These are phyloP conservation scores for Groenewaldozyma auringiensis DNA, from an alignment of 1,139 yeast genomes.

Conservation along the genomic window DNA sequence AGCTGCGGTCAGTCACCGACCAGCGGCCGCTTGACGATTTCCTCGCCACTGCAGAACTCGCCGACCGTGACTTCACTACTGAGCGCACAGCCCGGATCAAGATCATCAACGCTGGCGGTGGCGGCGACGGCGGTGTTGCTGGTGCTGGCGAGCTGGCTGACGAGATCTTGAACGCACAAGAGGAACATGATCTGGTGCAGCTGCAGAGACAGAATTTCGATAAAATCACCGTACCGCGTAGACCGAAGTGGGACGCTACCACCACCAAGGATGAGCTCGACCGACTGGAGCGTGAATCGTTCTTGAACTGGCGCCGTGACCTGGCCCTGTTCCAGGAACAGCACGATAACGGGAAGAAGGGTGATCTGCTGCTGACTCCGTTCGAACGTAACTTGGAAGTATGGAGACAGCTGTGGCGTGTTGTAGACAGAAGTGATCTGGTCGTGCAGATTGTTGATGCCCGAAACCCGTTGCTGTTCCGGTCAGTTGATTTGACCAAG, in stretches of 20 bases:
- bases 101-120: constrained; percentile 44
- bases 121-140: constrained; percentile 22
- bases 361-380: constrained; percentile 83
- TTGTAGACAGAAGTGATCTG: constrained; percentile 88
- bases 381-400: constrained; percentile 96
- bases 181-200: constrained; percentile 49
- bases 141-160: constrained; percentile 40
- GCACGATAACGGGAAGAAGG: constrained; percentile 17
- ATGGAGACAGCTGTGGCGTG: constrained; percentile 99
- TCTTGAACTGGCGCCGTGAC: constrained; percentile 87
- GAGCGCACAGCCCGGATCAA: constrained; percentile 78
- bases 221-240: constrained; percentile 84
- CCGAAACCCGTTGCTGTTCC: constrained; percentile 81
- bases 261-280: constrained; percentile 76
- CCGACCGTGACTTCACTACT: constrained; percentile 94
- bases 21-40: constrained; percentile 93
- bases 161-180: constrained; percentile 56
- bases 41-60: constrained; percentile 87
- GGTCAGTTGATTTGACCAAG: constrained; percentile 80
- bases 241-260: constrained; percentile 70
- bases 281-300: constrained; percentile 82
- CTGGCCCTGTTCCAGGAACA: constrained; percentile 78
- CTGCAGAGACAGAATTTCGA: constrained; percentile 54
- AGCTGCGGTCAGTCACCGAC: constrained; percentile 86
- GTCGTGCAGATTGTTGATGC: constrained; percentile 98